Evolutionary conservation across 495 filamentous ascomycete species (phyloP).

Genomic region (Articulospora tetracladia): DNA sequence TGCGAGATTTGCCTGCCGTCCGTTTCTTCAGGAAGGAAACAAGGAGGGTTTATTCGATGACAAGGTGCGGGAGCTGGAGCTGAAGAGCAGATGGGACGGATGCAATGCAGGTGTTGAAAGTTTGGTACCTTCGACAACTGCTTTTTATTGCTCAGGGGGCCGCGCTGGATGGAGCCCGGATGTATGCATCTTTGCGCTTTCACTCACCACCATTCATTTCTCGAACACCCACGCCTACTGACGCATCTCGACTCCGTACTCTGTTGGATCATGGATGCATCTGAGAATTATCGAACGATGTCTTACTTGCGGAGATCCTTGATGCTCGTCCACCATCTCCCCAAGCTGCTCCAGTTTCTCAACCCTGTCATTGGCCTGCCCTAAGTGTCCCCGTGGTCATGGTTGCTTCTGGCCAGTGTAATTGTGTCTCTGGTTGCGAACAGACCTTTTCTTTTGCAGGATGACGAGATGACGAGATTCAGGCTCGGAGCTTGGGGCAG

Average conservation of each 20-base stretch:
- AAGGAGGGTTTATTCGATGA: background rate
- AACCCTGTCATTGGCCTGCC: background rate
- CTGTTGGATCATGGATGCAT: background rate
- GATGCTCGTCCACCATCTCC: background rate
- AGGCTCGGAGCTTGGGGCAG: background rate
- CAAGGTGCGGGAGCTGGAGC: background rate
- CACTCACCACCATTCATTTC: slow-evolving; percentile 10
- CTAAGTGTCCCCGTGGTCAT: background rate
- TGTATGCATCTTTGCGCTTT: slow-evolving; percentile 8
- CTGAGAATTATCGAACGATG: background rate
- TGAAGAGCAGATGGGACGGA: background rate
- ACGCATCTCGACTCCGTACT: slow-evolving; percentile 11
- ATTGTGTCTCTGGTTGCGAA: background rate
- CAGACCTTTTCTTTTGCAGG: background rate
- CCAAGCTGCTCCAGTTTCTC: background rate
- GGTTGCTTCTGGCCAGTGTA: background rate
- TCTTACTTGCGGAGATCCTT: background rate
- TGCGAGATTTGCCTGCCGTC: background rate
- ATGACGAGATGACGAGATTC: slow-evolving; percentile 1
- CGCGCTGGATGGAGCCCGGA: background rate
- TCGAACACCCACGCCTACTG: slow-evolving; percentile 8
- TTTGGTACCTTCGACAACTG: background rate
- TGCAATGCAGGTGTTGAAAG: background rate
- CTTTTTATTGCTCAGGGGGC: slow-evolving; percentile 10
- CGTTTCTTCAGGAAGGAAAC: background rate